Evolutionary conservation across 1,284 basidiomycete genomes (phyloP).

Genomic region (Sanghuangporus weigelae): DNA sequence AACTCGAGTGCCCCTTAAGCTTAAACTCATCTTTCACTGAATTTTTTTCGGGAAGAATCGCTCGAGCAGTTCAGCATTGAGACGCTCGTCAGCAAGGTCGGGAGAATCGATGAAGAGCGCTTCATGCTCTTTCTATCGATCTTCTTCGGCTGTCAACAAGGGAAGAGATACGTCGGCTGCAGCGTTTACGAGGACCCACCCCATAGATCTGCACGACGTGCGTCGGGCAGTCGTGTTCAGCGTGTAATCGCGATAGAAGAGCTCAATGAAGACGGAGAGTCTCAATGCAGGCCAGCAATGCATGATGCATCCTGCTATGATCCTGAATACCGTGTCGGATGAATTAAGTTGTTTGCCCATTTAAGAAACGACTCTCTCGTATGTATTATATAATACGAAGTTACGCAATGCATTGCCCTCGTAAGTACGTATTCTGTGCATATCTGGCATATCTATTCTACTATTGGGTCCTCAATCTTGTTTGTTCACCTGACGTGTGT

Average conservation of each 20-base stretch:
- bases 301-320: conserved; percentile 57
- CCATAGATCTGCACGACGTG: conserved; percentile 57
- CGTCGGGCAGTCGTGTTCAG: conserved; percentile 29
- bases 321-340: conserved; percentile 33
- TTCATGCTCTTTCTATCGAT: conserved; percentile 55
- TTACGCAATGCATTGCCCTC: too few relatives aligned
- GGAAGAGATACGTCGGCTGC: conserved; percentile 60
- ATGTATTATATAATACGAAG: too few relatives aligned
- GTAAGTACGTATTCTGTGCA: too few relatives aligned
- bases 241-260: conserved; percentile 38
- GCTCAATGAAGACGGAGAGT: conserved; percentile 64
- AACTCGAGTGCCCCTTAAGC: conserved; percentile 40
- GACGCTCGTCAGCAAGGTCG: conserved; percentile 37
- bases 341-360: background rate
- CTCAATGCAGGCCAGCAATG: conserved; percentile 61
- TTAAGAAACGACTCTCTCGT: conserved; percentile 23
- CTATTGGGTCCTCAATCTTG: background rate
- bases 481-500: background rate
- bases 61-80: conserved; percentile 39
- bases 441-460: too few relatives aligned
- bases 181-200: conserved; percentile 63
- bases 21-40: conserved; percentile 43
- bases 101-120: conserved; percentile 64
- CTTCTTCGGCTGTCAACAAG: conserved; percentile 43
- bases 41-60: conserved; percentile 50